phyloP scores from a whole-genome alignment of 441 rosid genomes.

The Daphne laureola region DNA sequence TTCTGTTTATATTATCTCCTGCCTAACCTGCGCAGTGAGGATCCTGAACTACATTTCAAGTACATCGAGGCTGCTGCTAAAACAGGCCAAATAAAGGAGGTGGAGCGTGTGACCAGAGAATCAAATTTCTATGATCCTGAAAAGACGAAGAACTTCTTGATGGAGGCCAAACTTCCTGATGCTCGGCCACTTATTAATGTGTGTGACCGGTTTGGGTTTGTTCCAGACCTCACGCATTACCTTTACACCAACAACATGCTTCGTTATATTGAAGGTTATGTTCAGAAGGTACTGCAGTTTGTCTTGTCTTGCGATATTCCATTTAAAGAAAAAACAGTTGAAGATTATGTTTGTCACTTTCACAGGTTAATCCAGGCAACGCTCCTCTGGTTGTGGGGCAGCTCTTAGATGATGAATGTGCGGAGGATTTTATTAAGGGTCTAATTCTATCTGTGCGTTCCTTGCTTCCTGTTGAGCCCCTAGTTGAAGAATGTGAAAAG shows the following conservation, averaged over 20 bases:
- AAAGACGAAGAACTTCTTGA: slow-evolving; percentile 89
- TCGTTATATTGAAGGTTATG: slow-evolving; percentile 94
- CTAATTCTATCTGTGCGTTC: slow-evolving; percentile 93
- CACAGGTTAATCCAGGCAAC: slow-evolving; percentile 83
- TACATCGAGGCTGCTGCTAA: slow-evolving; percentile 96
- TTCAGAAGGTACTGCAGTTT: slow-evolving; percentile 61
- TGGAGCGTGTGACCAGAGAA: slow-evolving; percentile 95
- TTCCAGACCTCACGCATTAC: slow-evolving; percentile 90
- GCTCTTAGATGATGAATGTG: slow-evolving; percentile 90
- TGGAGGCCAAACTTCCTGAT: slow-evolving; percentile 98
- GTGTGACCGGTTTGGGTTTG: slow-evolving; percentile 93
- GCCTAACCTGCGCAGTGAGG: slow-evolving; percentile 51
- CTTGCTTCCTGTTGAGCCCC: slow-evolving; percentile 91
- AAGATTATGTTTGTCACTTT: slow-evolving; percentile 8
- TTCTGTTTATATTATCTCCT: slow-evolving; percentile 1
- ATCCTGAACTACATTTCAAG: slow-evolving; percentile 91
- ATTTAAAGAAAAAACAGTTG: too few relatives aligned
- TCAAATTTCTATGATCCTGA: slow-evolving; percentile 92
- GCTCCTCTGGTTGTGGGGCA: slow-evolving; percentile 95
- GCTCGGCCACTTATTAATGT: slow-evolving; percentile 93
- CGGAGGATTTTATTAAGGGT: slow-evolving; percentile 90
- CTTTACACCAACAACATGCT: slow-evolving; percentile 92
- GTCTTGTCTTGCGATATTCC: background rate
- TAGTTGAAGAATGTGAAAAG: slow-evolving; percentile 92
- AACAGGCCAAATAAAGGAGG: slow-evolving; percentile 98